Conservation (phyloP, 2,329 filamentous ascomycete genomes). For the Graphilbum ipis-grandicollis region DNA sequence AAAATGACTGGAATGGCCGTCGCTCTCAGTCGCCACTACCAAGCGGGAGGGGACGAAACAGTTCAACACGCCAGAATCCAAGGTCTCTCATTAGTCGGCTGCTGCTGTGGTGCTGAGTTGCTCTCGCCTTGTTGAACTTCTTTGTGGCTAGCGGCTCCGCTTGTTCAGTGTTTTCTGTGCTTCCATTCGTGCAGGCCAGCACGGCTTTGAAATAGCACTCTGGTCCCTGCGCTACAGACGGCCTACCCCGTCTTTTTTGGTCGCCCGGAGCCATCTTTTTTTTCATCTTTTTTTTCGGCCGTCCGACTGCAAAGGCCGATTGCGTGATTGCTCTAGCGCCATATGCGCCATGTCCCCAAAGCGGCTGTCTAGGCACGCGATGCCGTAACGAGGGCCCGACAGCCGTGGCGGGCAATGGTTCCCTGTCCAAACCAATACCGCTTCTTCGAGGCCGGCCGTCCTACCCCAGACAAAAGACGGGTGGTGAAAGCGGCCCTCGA, state of each 20-base stretch:
- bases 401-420: background rate
- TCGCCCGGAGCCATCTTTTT: no score
- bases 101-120: no score
- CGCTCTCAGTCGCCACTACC: background rate
- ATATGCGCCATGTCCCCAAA: conserved; percentile 3
- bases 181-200: background rate
- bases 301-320: conserved; percentile 10
- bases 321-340: conserved; percentile 17
- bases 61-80: background rate
- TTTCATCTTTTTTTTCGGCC: background rate
- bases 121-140: no score
- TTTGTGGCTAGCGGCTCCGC: background rate
- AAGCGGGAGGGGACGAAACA: background rate
- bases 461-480: no score
- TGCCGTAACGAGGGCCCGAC: background rate
- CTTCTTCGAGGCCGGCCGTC: background rate
- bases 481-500: no score
- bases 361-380: background rate
- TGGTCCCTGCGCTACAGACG: no score
- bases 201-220: no score
- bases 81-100: background rate
- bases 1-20: background rate
- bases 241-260: background rate
- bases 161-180: background rate
- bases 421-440: no score